Evolutionary conservation across 768 basidiomycete species (phyloP), one percentile per base, ranked within the genome.

Genomic region (Clitopilus passeckerianus): DNA sequence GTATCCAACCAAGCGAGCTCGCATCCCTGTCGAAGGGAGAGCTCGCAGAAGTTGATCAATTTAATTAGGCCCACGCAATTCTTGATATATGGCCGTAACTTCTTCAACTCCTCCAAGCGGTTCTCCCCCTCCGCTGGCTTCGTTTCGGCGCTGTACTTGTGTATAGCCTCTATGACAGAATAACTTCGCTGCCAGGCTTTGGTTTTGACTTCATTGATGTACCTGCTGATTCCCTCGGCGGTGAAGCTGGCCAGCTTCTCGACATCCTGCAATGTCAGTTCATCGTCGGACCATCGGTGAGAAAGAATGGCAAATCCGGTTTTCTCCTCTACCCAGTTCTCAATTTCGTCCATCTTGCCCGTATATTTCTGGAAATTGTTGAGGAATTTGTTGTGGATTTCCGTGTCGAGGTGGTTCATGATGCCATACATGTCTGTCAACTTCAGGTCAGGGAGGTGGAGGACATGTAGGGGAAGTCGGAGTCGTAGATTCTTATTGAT

Each of bases 1-100:
- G 72, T 73, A n/a, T 74, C 68, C 55, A 71, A 24, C 72, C 71
- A 74, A 33, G 68, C 73, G 2, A 71, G 62, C 12, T 27, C 20
- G 23, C 71, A 72, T 1, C 56, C 18, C 23, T 22, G 24, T 35
- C 23, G 34, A 16, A 14, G 9, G 53, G 54, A 24, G 16, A 30
- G 34, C 9, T 54, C 15, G 34, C 22, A 59, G n/a, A 41, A 41
- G 10, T 41, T 41, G 37, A 41, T 41, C n/a, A 41, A 41, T 12
- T 41, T 41, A 9, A 41, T 41, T 9, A 41, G n/a, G 15, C 37
- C 37, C 10, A 18, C n/a, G 10, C 37, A 41, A 18, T 41, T 41
- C 37, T 41, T 41, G 37, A 41, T 41, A 18, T 41, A 18, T 18
- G 37, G 37, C 37, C 37, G 37, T 41, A 41, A 18, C 10, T 41